Evolutionary conservation across 2,329 filamentous ascomycete species (phyloP), one percentile per base, ranked within the genome.

Genomic region (Blastomyces gilchristii): DNA sequence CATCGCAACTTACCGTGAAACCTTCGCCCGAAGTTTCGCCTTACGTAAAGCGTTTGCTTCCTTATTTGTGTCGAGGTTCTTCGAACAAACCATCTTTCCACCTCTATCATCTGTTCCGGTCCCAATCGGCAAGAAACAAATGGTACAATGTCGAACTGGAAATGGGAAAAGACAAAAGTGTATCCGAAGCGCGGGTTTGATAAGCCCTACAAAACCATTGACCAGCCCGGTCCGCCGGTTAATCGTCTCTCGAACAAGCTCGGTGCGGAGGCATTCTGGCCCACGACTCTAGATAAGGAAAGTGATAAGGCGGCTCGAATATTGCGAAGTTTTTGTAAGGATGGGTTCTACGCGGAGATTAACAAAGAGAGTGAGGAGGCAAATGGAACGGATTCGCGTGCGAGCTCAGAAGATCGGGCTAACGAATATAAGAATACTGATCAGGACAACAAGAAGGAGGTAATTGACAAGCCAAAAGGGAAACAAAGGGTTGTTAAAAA

Each of bases 281-380:
- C 91, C 2, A 88, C 89, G 41, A 88, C 87, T 0, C 80, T 96
- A 60, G 92, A 96, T 73, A 87, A 88, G 68, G 92, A 97, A 80
- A 89, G 88, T 75, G 90, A 96, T 77, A 96, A 96, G 78, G 90
- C 91, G 57, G 91, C 91, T 64, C 83, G 91, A 63, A 96, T 96
- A 65, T 77, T 97, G 60, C 88, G 91, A 73, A 93, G 89, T 41
- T 97, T 97, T 77, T 96, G 91, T 80, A 90, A 86, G 75, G 86
- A 89, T 81, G 87, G 87, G 12, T 89, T 89, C 74, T 87, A 88
- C 71, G 77, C 81, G 31, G 80, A 87, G 67, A 78, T 82, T 68
- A 78, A 82, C 50, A 81, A 86, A 65, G 76, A 82, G 66, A 78
- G 79, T 57, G 74, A 79, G 25, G 73, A 76, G 54, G 72, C 75